phyloP scores from a whole-genome alignment of 495 filamentous ascomycete species.

The Melanomma pulvis-pyrius region DNA sequence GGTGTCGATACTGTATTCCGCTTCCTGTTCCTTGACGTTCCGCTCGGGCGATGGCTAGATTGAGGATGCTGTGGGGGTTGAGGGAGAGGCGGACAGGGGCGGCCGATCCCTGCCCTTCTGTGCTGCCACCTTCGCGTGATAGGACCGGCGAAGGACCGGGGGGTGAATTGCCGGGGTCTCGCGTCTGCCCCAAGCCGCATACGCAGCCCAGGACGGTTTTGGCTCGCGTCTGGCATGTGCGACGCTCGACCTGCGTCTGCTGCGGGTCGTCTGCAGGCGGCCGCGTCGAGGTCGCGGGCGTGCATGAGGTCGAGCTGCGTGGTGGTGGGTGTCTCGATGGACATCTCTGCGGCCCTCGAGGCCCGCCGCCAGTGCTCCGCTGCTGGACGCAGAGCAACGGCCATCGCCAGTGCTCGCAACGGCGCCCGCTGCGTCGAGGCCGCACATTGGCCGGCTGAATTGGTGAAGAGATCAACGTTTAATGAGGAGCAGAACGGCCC shows the following conservation, averaged over 20 bases:
- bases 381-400: neutral
- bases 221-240: neutral
- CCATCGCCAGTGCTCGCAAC: neutral
- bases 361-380: neutral
- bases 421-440: slow-evolving; percentile 8
- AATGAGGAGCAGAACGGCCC: slow-evolving; percentile 23
- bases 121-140: neutral
- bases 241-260: neutral
- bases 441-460: slow-evolving; percentile 28
- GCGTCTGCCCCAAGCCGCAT: neutral
- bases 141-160: no score
- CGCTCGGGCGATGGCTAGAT: slow-evolving; percentile 5
- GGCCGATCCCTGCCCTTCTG: neutral
- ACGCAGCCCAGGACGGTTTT: neutral
- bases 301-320: neutral
- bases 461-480: slow-evolving; percentile 8
- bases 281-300: neutral
- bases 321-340: neutral
- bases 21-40: no score
- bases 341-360: neutral
- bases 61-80: neutral
- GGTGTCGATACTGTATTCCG: neutral
- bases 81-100: neutral
- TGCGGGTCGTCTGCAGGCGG: slow-evolving; percentile 10
- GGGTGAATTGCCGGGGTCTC: no score